Conservation (phyloP, 495 filamentous ascomycete species). For the Aspergillus sparsus region DNA sequence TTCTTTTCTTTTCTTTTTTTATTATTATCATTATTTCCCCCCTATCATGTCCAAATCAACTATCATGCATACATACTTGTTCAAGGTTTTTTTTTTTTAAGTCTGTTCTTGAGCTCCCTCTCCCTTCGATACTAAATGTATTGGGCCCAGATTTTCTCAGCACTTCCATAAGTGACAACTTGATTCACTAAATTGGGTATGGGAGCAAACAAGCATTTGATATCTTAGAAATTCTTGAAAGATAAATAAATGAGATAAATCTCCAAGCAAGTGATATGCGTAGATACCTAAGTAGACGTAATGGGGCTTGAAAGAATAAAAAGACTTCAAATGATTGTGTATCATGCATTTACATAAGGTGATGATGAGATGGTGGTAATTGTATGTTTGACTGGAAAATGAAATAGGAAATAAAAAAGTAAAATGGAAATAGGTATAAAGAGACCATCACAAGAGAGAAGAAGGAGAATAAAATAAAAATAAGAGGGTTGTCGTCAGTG, state of each 20-base stretch:
- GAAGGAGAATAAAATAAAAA: not conserved
- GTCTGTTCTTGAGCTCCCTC: no score
- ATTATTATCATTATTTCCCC: not conserved
- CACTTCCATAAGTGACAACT: not conserved
- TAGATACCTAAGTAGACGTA: not conserved
- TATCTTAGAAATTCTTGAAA: not conserved
- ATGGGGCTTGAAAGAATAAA: not conserved
- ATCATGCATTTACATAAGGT: not conserved
- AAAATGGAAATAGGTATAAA: not conserved
- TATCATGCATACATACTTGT: no score
- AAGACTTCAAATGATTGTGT: not conserved
- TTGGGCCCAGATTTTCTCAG: not conserved
- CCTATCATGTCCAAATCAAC: not conserved
- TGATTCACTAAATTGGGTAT: not conserved
- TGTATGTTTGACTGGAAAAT: not conserved
- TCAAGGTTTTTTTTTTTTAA: no score
- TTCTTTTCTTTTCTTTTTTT: not conserved
- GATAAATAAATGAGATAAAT: not conserved
- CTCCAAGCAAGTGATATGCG: not conserved
- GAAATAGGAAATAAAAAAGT: not conserved
- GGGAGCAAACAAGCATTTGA: not conserved
- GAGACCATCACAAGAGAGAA: not conserved
- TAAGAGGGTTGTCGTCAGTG: no score
- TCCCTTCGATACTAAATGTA: no score
- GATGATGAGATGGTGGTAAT: not conserved